These are phyloP conservation scores for Xylariaceae sp. DNA, from an alignment of 2,329 filamentous ascomycete genomes.

Conservation along the genomic window DNA sequence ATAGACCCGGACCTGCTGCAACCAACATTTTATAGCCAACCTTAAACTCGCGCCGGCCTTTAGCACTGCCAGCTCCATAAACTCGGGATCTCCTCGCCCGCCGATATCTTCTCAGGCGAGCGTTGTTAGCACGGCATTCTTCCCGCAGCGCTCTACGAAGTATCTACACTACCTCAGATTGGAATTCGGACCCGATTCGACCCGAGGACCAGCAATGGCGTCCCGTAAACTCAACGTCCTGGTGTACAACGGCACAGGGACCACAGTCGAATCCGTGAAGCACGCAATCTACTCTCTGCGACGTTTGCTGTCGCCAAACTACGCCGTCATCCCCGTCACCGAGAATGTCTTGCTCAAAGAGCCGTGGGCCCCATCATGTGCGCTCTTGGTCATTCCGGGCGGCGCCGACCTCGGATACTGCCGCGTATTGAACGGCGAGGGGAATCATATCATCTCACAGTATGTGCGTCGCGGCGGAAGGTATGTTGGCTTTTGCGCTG, in stretches of 20 bases:
- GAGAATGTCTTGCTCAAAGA: constrained; percentile 79
- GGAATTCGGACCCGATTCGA: constrained; percentile 1
- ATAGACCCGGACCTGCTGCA: too few relatives aligned
- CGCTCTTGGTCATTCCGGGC: constrained; percentile 85
- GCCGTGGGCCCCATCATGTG: constrained; percentile 84
- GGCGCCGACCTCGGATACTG: constrained; percentile 94
- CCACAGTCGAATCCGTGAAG: constrained; percentile 80
- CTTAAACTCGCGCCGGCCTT: too few relatives aligned
- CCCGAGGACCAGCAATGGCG: constrained; percentile 47
- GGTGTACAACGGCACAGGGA: constrained; percentile 89
- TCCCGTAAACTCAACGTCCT: constrained; percentile 79
- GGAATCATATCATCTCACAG: constrained; percentile 77
- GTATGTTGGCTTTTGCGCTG: constrained; percentile 90
- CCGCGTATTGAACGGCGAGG: constrained; percentile 77
- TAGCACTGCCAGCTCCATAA: too few relatives aligned
- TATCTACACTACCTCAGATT: constrained; percentile 1
- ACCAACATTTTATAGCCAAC: too few relatives aligned
- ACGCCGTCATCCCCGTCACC: constrained; percentile 83
- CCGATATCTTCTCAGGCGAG: neutral
- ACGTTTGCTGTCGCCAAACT: constrained; percentile 79
- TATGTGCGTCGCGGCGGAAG: constrained; percentile 81
- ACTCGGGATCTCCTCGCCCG: too few relatives aligned
- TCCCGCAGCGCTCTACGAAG: neutral
- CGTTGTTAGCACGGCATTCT: neutral
- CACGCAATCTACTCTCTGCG: constrained; percentile 86